A percentile compares a stretch with the other conserved stretches of the same genome.
Evolutionary conservation across 2,329 filamentous ascomycete genomes (phyloP).

Genomic region (Penicillium sp.): DNA sequence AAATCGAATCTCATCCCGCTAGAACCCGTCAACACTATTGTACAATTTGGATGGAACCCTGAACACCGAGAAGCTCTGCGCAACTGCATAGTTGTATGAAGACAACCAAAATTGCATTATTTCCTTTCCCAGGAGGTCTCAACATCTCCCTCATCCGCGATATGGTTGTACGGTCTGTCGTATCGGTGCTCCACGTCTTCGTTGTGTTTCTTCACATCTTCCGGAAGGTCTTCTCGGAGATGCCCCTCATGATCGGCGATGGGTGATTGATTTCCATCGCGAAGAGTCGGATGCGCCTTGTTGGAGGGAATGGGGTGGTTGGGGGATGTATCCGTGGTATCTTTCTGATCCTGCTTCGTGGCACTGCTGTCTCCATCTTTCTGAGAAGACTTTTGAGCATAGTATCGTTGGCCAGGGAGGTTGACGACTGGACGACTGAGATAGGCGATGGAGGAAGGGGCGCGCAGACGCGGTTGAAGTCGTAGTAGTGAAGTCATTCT

Average conservation of each 20-base stretch:
- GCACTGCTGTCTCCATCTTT: constrained; percentile 2
- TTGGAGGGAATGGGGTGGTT: constrained; percentile 32
- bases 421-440: not conserved
- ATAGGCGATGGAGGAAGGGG: not conserved
- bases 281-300: constrained; percentile 34
- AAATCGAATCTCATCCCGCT: not conserved
- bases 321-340: not conserved
- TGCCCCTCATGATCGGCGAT: constrained; percentile 32
- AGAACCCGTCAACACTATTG: not conserved
- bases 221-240: constrained; percentile 25
- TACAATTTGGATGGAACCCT: not conserved
- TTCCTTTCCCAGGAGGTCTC: not conserved
- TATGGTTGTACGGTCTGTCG: constrained; percentile 35
- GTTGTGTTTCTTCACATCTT: constrained; percentile 39
- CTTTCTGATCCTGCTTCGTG: not conserved
- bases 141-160: constrained; percentile 25
- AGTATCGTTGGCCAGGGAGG: constrained; percentile 1
- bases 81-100: not conserved
- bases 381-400: constrained; percentile 2
- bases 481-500: constrained; percentile 5
- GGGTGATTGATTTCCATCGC: constrained; percentile 29
- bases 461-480: not conserved
- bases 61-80: not conserved
- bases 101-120: too few species aligned
- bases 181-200: constrained; percentile 32